These are phyloP conservation scores for Aspergillus ochraceoroseus DNA, from an alignment of 2,329 filamentous ascomycete species.

Conservation along the genomic window DNA sequence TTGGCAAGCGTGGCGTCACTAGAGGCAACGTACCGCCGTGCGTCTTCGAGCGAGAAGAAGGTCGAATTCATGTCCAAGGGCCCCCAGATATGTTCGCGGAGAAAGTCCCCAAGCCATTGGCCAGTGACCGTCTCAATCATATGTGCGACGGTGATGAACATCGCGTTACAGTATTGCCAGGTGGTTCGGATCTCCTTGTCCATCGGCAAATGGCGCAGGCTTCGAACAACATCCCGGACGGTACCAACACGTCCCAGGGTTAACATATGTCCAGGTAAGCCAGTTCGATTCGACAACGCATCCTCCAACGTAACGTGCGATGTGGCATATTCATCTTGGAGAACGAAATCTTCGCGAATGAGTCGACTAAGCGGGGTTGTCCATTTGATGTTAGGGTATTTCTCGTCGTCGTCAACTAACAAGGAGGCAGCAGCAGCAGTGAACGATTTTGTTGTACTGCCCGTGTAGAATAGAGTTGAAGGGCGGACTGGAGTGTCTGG, in stretches of 20 bases:
- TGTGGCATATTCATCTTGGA: conserved; percentile 27
- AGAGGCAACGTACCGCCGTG: conserved; percentile 5
- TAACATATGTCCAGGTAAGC: conserved; percentile 23
- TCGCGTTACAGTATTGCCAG: conserved; percentile 25
- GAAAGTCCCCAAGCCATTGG: conserved; percentile 11
- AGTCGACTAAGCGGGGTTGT: conserved; percentile 35
- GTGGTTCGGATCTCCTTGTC: conserved; percentile 19
- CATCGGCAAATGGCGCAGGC: conserved; percentile 20
- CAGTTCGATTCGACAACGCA: conserved; percentile 33
- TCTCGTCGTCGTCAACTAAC: conserved; percentile 21
- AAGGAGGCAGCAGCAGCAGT: conserved; percentile 24
- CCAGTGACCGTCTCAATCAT: conserved; percentile 17
- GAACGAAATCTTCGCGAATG: conserved; percentile 34
- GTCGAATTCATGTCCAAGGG: conserved; percentile 25
- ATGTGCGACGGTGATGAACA: conserved; percentile 24
- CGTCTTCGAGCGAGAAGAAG: conserved; percentile 21
- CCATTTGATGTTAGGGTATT: conserved; percentile 28
- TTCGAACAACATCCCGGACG: conserved; percentile 19
- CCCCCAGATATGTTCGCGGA: conserved; percentile 24
- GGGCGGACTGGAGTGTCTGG: conserved; percentile 24
- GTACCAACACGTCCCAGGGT: conserved; percentile 8
- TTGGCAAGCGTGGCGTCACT: conserved; percentile 11
- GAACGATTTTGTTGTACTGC: conserved; percentile 30
- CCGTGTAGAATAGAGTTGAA: conserved; percentile 24
- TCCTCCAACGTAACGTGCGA: conserved; percentile 32